Percentiles rank a stretch among this genome's conserved stretches.
These are phyloP conservation scores for Syncephalis fuscata DNA, from an alignment of 371 early-diverging fungal genomes.

Conservation along the genomic window DNA sequence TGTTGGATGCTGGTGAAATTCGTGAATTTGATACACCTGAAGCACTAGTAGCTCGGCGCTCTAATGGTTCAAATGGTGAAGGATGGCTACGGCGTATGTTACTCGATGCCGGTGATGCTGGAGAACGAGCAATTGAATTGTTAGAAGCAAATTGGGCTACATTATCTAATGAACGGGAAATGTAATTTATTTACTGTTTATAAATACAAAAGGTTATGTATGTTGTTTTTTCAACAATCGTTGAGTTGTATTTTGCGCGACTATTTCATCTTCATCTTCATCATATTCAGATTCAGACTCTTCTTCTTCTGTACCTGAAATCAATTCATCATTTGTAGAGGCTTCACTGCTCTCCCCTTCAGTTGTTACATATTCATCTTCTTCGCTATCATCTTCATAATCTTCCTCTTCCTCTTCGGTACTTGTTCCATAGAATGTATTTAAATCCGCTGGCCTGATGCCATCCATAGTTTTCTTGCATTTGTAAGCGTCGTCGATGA, in stretches of 20 bases:
- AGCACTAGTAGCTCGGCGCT: no score
- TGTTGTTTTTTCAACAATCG: no score
- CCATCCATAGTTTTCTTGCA: not conserved
- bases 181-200: no score
- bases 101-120: no score
- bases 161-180: no score
- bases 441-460: not conserved
- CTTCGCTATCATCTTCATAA: conserved; percentile 13
- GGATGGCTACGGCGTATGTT: no score
- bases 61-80: no score
- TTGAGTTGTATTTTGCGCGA: no score
- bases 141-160: no score
- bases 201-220: no score
- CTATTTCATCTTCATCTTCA: no score
- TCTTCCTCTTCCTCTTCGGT: conserved; percentile 4
- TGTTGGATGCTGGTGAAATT: conserved; percentile 35
- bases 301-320: conserved; percentile 11
- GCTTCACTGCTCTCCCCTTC: conserved; percentile 11
- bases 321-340: conserved; percentile 10
- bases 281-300: conserved; percentile 13
- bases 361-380: conserved; percentile 9
- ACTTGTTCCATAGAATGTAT: not conserved
- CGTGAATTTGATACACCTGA: conserved; percentile 33
- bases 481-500: not conserved
- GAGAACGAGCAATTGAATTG: no score